A percentile compares a stretch with the other conserved stretches of the same genome.
Evolutionary conservation across 139 green algal genomes (phyloP).

Genomic region (Trebouxia sp.): DNA sequence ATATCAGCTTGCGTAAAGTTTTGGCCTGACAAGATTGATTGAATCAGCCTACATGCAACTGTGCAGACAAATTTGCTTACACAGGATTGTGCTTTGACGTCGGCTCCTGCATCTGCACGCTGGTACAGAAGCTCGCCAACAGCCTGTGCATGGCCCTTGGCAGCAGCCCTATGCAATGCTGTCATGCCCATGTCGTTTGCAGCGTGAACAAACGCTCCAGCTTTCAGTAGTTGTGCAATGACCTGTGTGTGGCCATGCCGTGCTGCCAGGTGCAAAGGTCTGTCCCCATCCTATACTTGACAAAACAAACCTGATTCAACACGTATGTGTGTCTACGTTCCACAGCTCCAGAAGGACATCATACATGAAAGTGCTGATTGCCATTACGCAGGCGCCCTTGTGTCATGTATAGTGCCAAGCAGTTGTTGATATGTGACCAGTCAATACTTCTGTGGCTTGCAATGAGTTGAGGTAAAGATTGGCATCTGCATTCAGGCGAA

Average conservation of each 20-base stretch:
- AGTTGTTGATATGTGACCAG: no score
- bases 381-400: not conserved
- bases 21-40: not conserved
- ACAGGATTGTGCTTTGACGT: not conserved
- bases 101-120: not conserved
- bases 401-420: not conserved
- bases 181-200: not conserved
- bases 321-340: not conserved
- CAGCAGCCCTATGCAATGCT: not conserved
- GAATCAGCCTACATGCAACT: not conserved
- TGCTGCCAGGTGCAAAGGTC: slow-evolving; percentile 28
- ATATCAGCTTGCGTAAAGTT: not conserved
- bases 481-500: not conserved
- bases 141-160: not conserved
- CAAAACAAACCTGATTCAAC: not conserved
- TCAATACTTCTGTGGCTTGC: no score
- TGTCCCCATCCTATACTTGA: not conserved
- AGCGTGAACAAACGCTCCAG: not conserved
- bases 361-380: not conserved
- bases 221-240: not conserved
- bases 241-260: slow-evolving; percentile 4
- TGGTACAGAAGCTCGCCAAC: not conserved
- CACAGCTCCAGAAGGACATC: not conserved
- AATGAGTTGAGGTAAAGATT: not conserved
- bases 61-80: not conserved